Evolutionary conservation across 208 protist species (phyloP).

Genomic region (Angomonas ambiguus): DNA sequence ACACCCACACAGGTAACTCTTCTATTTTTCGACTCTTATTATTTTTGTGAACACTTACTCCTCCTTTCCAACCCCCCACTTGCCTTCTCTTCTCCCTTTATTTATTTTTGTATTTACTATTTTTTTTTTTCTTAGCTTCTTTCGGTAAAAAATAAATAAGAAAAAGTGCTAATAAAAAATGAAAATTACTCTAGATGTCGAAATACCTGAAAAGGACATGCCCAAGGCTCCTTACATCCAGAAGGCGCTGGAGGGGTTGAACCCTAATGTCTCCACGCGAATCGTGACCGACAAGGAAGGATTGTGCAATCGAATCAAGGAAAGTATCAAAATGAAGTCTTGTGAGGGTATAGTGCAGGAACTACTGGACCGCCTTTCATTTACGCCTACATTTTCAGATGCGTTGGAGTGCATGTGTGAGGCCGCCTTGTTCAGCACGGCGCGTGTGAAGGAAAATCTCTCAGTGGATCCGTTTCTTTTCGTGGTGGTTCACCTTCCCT

Average conservation of each 20-base stretch:
- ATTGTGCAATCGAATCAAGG: conserved; percentile 44
- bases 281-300: conserved; percentile 61
- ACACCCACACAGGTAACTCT: too few relatives aligned
- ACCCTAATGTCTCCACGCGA: conserved; percentile 33
- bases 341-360: conserved; percentile 57
- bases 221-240: conserved; percentile 37
- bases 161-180: conserved; percentile 32
- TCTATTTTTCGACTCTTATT: too few relatives aligned
- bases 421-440: conserved; percentile 56
- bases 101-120: background rate
- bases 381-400: conserved; percentile 39
- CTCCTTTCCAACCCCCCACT: background rate
- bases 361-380: conserved; percentile 45
- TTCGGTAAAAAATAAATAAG: background rate
- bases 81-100: background rate
- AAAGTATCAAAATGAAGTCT: conserved; percentile 41
- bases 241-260: conserved; percentile 45
- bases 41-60: too few relatives aligned
- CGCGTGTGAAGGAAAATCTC: conserved; percentile 49
- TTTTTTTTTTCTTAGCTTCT: background rate
- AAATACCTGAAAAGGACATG: conserved; percentile 64
- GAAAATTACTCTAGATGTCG: conserved; percentile 77
- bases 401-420: conserved; percentile 65
- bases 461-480: conserved; percentile 60
- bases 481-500: conserved; percentile 52